Percentiles rank a stretch among this genome's conserved stretches.
Evolutionary conservation across 2,329 filamentous ascomycete genomes (phyloP).

Genomic region (Phoma sp.): DNA sequence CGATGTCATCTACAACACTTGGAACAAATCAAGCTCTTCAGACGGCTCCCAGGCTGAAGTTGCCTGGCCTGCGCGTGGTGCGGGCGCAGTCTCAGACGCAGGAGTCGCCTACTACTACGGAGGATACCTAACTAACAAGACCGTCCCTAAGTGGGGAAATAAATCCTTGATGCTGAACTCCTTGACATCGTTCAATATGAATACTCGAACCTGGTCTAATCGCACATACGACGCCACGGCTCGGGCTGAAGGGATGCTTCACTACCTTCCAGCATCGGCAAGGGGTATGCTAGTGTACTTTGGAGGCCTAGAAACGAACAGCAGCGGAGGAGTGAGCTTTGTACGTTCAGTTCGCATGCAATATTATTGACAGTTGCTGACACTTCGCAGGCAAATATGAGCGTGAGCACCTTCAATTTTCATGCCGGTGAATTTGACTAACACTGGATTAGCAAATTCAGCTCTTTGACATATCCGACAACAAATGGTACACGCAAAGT

Average conservation of each 20-base stretch:
- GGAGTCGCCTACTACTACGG: slow-evolving; percentile 63
- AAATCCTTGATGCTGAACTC: slow-evolving; percentile 52
- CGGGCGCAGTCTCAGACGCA: slow-evolving; percentile 15
- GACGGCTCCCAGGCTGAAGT: slow-evolving; percentile 14
- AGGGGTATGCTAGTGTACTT: slow-evolving; percentile 66
- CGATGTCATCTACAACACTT: slow-evolving; percentile 62
- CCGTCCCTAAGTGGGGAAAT: slow-evolving; percentile 39
- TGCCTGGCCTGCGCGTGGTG: slow-evolving; percentile 21
- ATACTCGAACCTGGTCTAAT: slow-evolving; percentile 58
- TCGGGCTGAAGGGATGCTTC: slow-evolving; percentile 64
- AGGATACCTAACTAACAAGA: slow-evolving; percentile 64
- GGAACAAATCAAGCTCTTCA: slow-evolving; percentile 55
- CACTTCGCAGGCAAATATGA: slow-evolving; percentile 24
- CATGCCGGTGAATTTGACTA: neutral
- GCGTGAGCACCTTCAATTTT: slow-evolving; percentile 3
- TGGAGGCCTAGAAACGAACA: slow-evolving; percentile 57
- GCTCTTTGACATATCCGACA: slow-evolving; percentile 65
- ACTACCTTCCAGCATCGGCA: slow-evolving; percentile 64
- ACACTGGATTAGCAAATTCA: slow-evolving; percentile 46
- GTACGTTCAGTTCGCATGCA: too few relatives aligned
- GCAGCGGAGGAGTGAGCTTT: too few relatives aligned
- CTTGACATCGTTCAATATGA: slow-evolving; percentile 63
- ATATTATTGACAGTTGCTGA: slow-evolving; percentile 3
- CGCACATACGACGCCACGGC: slow-evolving; percentile 56
- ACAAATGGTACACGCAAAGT: slow-evolving; percentile 65